Conservation (phyloP, 768 basidiomycete species). For the Lentinula sp. region DNA sequence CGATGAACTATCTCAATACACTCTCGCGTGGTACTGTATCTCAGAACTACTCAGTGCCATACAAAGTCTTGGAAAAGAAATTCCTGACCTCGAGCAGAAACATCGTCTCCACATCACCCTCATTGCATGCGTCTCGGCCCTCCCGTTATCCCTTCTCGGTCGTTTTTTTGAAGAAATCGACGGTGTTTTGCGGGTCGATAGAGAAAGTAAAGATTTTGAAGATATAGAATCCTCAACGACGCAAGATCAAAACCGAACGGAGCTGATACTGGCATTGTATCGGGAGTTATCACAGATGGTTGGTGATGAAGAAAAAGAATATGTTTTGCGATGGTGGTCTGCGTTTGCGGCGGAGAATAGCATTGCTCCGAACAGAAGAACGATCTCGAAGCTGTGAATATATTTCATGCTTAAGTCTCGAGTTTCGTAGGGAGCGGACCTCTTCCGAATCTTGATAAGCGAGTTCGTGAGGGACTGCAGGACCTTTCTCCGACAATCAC, state of each 20-base stretch:
- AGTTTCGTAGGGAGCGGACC: too few relatives aligned
- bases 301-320: slow-evolving; percentile 4
- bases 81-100: slow-evolving; percentile 19
- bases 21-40: slow-evolving; percentile 67
- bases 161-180: slow-evolving; percentile 45
- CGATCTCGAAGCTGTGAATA: background rate
- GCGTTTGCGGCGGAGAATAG: background rate
- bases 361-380: background rate
- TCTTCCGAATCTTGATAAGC: too few relatives aligned
- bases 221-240: background rate
- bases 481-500: too few relatives aligned
- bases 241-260: background rate
- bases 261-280: background rate
- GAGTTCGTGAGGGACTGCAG: too few relatives aligned
- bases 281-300: background rate
- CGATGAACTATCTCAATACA: slow-evolving; percentile 10
- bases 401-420: slow-evolving; percentile 3
- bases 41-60: slow-evolving; percentile 48
- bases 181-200: background rate
- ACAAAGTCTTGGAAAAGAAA: slow-evolving; percentile 17
- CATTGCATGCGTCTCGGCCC: slow-evolving; percentile 57
- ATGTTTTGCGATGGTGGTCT: slow-evolving; percentile 2
- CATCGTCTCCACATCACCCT: slow-evolving; percentile 63
- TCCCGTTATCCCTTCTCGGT: slow-evolving; percentile 52
- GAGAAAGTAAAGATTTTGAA: background rate